A percentile compares a stretch with the other conserved stretches of the same genome.
These are phyloP conservation scores for Phytopythium montanum DNA, from an alignment of 352 stramenopile genomes.

Conservation along the genomic window DNA sequence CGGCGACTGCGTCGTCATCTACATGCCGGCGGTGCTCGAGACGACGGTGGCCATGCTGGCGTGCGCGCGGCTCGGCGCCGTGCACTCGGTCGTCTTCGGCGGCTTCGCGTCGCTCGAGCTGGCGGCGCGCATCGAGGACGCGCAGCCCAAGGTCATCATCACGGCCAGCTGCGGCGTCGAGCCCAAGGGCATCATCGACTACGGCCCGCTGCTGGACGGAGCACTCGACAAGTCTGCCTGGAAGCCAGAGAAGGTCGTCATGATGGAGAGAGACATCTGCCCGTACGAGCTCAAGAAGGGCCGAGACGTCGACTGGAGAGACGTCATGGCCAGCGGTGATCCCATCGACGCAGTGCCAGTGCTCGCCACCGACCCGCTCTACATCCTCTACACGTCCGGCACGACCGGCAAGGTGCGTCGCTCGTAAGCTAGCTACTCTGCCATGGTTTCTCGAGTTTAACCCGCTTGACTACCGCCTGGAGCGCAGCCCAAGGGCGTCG, in stretches of 20 bases:
- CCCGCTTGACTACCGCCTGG: neutral
- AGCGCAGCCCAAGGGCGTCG: constrained; percentile 63
- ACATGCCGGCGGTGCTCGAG: constrained; percentile 97
- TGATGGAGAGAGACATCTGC: constrained; percentile 64
- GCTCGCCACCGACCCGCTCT: constrained; percentile 59
- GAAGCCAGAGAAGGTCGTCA: constrained; percentile 58
- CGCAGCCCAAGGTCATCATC: constrained; percentile 66
- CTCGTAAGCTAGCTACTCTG: too few species aligned
- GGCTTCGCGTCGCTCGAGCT: constrained; percentile 86
- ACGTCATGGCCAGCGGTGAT: constrained; percentile 33
- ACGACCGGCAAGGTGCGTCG: constrained; percentile 48
- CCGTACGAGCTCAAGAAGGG: constrained; percentile 35
- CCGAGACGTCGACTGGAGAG: constrained; percentile 48
- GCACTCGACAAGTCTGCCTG: constrained; percentile 53
- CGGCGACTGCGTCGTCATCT: constrained; percentile 94
- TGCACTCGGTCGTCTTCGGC: constrained; percentile 93
- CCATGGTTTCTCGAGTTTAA: neutral
- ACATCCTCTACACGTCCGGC: constrained; percentile 80
- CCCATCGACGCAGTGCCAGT: constrained; percentile 43
- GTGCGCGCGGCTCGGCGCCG: constrained; percentile 93
- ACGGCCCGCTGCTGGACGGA: constrained; percentile 68
- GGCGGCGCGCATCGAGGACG: constrained; percentile 77
- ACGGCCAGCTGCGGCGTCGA: constrained; percentile 61
- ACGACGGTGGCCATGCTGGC: constrained; percentile 97
- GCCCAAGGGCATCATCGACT: constrained; percentile 61